These are phyloP conservation scores for Chaetomium tenue DNA, from an alignment of 495 filamentous ascomycete species.

Conservation along the genomic window DNA sequence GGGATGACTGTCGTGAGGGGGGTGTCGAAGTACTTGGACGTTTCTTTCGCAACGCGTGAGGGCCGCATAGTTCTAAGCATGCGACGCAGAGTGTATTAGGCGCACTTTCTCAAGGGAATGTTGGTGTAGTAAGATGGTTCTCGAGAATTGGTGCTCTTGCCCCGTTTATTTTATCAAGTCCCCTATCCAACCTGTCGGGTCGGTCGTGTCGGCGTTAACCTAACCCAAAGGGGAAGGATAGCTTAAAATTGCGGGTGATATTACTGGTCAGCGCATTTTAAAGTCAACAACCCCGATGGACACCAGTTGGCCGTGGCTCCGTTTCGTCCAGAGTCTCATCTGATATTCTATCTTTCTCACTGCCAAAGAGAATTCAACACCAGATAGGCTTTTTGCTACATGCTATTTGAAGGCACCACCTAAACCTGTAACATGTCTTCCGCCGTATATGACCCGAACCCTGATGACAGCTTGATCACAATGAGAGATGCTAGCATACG, in stretches of 20 bases:
- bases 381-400: no score
- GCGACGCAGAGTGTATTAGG: background rate
- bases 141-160: background rate
- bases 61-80: slow-evolving; percentile 55
- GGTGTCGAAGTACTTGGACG: slow-evolving; percentile 44
- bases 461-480: no score
- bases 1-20: slow-evolving; percentile 28
- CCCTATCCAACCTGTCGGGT: background rate
- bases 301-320: background rate
- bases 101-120: no score
- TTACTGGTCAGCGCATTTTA: background rate
- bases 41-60: slow-evolving; percentile 58
- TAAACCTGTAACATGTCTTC: no score
- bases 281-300: slow-evolving; percentile 1
- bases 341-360: no score
- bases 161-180: background rate
- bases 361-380: no score
- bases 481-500: no score
- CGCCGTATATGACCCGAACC: no score
- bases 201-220: slow-evolving; percentile 3
- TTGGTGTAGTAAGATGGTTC: background rate
- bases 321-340: no score
- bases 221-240: background rate
- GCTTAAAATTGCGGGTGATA: background rate
- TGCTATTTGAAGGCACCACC: no score